Base-by-base conservation (phyloP, 768 basidiomycete genomes). In the Boletales sp. region DNA sequence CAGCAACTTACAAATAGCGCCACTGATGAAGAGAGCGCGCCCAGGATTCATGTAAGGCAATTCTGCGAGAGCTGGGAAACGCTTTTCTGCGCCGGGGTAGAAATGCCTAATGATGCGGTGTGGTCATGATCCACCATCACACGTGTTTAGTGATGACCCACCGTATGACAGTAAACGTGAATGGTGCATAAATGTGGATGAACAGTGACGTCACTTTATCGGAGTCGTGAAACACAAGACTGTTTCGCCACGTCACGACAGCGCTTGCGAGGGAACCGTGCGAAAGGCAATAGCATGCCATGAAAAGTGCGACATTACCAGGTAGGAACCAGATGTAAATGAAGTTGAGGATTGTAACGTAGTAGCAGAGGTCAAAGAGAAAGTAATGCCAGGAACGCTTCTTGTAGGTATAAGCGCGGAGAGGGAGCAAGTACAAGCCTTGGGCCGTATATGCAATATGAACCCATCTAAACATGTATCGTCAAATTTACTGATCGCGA, bases 171-270 rank as follows among this genome's bases (percentile, higher is more conserved):
- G 91, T 94, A 59, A 99, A 90, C 4, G 87, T 84, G 54, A 95
- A 82, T 0, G 97, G 91, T 0, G 90, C 80, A 62, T 97, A 97
- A 49, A 98, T 86, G 64, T 99, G 97, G 30, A 99, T 82, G 72
- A 94, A 98, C 21, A 99, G 73, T 10, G 89, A 92, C 15, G 90
- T 97, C 63, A 97, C 90, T 69, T 98, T 98, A 68, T 99, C 97
- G 48, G 83, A 79, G 61, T 95, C 94, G 62, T 99, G 97, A 73
- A 99, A 99, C 3, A 99, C 97, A 19, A 99, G 82, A 56, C 91
- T 94, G 63, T 99, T 99, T 53, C 97, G 80, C 97, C 97, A 99
- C 10, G 95, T 97, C 58, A 97, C 90, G 43, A 98, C 94, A 0
- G 95, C 94, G 45, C 89, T 91, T 0, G 91, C 94, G 30, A 97